Percentiles rank a stretch among this genome's conserved stretches.
These are phyloP conservation scores for Coemansia sp. DNA, from an alignment of 371 early-diverging fungal genomes.

Conservation along the genomic window DNA sequence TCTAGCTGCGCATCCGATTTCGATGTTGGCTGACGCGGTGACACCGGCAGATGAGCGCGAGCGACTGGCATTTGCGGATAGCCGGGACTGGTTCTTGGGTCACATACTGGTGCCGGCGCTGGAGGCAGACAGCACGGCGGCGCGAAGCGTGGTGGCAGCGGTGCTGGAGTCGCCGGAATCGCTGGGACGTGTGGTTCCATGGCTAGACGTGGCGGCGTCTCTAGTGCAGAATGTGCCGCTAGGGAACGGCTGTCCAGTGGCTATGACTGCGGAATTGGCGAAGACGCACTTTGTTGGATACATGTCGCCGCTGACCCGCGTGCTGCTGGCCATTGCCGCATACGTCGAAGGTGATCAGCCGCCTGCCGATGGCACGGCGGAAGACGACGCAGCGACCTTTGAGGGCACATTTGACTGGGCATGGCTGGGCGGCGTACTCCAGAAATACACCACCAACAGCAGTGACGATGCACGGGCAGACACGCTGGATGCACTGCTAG, in stretches of 20 bases:
- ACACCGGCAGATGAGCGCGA: constrained; percentile 5
- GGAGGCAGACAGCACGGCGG: neutral
- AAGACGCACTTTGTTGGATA: constrained; percentile 36
- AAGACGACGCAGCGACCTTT: constrained; percentile 3
- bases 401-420: constrained; percentile 24
- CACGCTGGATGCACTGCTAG: constrained; percentile 38
- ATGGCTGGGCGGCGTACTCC: constrained; percentile 28
- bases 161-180: constrained; percentile 22
- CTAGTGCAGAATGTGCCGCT: constrained; percentile 29
- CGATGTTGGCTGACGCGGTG: constrained; percentile 14
- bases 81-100: constrained; percentile 38
- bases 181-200: constrained; percentile 28
- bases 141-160: constrained; percentile 21
- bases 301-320: constrained; percentile 39
- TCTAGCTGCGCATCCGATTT: constrained; percentile 22
- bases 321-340: constrained; percentile 27
- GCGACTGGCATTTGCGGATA: constrained; percentile 33
- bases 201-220: constrained; percentile 37
- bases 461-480: constrained; percentile 8
- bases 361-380: neutral
- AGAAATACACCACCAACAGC: constrained; percentile 15
- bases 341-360: constrained; percentile 6
- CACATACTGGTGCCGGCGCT: constrained; percentile 34
- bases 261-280: constrained; percentile 18
- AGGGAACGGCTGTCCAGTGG: constrained; percentile 33